A percentile compares a stretch with the other conserved stretches of the same genome.
These are phyloP conservation scores for Alternaria alternata DNA, from an alignment of 2,329 filamentous ascomycete genomes.

Conservation along the genomic window DNA sequence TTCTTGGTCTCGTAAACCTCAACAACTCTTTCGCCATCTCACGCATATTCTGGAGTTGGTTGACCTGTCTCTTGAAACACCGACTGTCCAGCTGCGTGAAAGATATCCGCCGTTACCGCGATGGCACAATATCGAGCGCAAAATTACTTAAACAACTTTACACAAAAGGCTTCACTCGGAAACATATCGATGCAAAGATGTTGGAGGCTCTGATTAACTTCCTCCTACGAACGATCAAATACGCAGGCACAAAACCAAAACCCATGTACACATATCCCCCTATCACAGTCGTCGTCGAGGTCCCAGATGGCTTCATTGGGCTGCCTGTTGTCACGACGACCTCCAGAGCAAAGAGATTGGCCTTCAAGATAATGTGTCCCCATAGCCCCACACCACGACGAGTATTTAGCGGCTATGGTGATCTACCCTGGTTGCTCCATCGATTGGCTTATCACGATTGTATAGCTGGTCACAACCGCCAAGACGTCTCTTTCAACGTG, in stretches of 20 bases:
- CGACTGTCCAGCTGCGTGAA: neutral
- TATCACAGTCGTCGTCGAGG: neutral
- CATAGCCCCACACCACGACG: neutral
- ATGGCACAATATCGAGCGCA: neutral
- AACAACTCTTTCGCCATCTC: neutral
- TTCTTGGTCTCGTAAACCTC: neutral
- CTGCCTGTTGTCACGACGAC: neutral
- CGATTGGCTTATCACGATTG: neutral
- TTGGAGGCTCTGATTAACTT: neutral
- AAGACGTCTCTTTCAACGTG: neutral
- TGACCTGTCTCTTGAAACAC: neutral
- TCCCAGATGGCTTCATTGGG: neutral
- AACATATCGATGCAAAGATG: neutral
- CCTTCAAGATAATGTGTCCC: neutral
- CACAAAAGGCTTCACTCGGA: neutral
- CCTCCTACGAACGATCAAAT: conserved; percentile 1
- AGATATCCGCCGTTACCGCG: neutral
- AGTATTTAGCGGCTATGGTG: neutral
- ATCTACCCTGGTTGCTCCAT: neutral
- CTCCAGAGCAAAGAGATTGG: neutral
- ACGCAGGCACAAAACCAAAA: neutral
- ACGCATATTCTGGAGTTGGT: neutral
- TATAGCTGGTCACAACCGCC: neutral
- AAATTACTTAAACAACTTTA: neutral
- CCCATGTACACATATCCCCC: neutral